These are phyloP conservation scores for Penstemon davidsonii DNA, from an alignment of 257 asterid genomes.

Conservation along the genomic window DNA sequence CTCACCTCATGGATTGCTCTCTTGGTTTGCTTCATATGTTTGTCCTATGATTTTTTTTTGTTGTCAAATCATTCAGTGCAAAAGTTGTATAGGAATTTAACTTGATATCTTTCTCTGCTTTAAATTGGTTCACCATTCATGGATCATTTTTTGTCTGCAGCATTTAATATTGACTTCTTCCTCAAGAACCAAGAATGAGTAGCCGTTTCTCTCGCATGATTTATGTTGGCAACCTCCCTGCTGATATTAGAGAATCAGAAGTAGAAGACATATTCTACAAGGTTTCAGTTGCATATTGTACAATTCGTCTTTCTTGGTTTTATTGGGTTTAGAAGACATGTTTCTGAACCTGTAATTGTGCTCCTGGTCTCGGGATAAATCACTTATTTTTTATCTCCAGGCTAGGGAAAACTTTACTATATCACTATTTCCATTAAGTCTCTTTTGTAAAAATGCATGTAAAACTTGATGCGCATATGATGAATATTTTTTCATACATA, in stretches of 20 bases:
- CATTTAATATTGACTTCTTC: slow-evolving; percentile 34
- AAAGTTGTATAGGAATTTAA: slow-evolving; percentile 30
- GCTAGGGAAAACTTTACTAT: neutral
- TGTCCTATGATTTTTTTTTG: slow-evolving; percentile 39
- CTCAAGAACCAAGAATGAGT: slow-evolving; percentile 69
- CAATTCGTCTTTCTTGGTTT: slow-evolving; percentile 53
- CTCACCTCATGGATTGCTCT: slow-evolving; percentile 97
- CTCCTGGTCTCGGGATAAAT: neutral
- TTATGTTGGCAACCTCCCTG: slow-evolving; percentile 97
- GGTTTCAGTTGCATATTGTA: slow-evolving; percentile 44
- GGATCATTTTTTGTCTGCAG: slow-evolving; percentile 36
- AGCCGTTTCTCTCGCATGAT: slow-evolving; percentile 94
- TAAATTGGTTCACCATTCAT: slow-evolving; percentile 31
- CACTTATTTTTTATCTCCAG: neutral
- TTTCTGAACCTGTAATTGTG: neutral
- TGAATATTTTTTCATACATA: neutral
- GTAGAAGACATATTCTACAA: slow-evolving; percentile 92
- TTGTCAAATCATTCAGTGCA: slow-evolving; percentile 38
- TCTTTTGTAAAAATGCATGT: neutral
- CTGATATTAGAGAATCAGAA: slow-evolving; percentile 87
- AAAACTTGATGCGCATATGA: too few species aligned
- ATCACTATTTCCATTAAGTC: slow-evolving; percentile 3
- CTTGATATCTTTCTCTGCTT: slow-evolving; percentile 23
- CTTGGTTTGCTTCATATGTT: slow-evolving; percentile 97
- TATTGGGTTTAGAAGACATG: neutral